Percentiles rank a stretch among this genome's conserved stretches.
phyloP scores from a whole-genome alignment of 2,329 filamentous ascomycete species.

The Trichoderma atrobrunneum region DNA sequence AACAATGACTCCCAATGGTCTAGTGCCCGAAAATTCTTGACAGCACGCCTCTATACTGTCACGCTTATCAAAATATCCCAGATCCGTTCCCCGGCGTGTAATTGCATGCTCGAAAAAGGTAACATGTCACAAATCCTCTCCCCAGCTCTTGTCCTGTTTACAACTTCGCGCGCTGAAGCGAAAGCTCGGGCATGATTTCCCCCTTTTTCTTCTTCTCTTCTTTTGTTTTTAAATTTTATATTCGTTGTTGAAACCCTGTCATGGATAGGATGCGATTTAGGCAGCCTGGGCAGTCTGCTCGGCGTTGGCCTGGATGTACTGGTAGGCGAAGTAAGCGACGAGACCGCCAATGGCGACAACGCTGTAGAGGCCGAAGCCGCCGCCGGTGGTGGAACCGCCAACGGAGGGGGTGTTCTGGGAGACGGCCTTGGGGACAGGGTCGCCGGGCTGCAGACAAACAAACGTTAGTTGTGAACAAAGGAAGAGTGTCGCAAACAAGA shows the following conservation, averaged over 20 bases:
- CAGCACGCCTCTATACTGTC: slow-evolving; percentile 18
- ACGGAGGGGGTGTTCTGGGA: slow-evolving; percentile 49
- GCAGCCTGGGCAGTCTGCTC: slow-evolving; percentile 25
- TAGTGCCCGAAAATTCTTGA: slow-evolving; percentile 9
- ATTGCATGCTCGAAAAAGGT: not conserved
- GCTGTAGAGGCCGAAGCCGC: slow-evolving; percentile 79
- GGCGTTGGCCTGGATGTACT: slow-evolving; percentile 69
- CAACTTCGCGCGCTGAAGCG: not conserved
- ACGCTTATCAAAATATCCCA: slow-evolving; percentile 16
- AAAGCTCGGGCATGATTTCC: not conserved
- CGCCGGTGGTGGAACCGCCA: slow-evolving; percentile 49
- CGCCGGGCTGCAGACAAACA: slow-evolving; percentile 57
- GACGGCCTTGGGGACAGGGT: slow-evolving; percentile 67
- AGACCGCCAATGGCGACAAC: slow-evolving; percentile 74
- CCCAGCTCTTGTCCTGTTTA: not conserved
- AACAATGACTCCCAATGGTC: slow-evolving; percentile 6
- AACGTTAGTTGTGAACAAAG: not conserved
- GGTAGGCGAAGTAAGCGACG: slow-evolving; percentile 76
- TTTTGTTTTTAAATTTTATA: not conserved
- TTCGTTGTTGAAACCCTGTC: not conserved
- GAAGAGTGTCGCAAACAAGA: not conserved
- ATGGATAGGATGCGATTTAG: not conserved
- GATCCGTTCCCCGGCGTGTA: not conserved
- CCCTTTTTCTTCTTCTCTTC: not conserved
- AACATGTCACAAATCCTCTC: not conserved